Percentiles rank a stretch among this genome's conserved stretches.
Evolutionary conservation across 306 rosid genomes (phyloP).

Genomic region (Castanea sativa): DNA sequence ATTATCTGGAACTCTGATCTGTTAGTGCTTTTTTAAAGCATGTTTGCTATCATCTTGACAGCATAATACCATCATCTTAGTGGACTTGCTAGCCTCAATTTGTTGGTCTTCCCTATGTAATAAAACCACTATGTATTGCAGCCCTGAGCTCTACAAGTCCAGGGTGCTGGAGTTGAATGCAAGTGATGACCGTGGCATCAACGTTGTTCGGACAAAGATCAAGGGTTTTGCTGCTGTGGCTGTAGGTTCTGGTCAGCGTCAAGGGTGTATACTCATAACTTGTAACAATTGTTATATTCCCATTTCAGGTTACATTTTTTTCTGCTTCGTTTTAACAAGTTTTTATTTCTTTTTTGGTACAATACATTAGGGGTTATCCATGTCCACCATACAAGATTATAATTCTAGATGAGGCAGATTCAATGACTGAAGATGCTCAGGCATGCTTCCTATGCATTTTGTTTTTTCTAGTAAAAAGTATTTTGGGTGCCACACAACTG

Average conservation of each 20-base stretch:
- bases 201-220: slow-evolving; percentile 90
- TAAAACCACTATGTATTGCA: slow-evolving; percentile 17
- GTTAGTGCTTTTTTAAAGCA: background rate
- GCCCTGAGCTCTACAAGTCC: slow-evolving; percentile 86
- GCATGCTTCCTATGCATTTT: slow-evolving; percentile 32
- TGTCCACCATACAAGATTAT: slow-evolving; percentile 92
- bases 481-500: slow-evolving; percentile 3
- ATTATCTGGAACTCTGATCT: background rate
- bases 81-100: background rate
- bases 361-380: slow-evolving; percentile 63
- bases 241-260: slow-evolving; percentile 51
- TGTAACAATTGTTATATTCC: background rate
- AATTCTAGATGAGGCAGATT: slow-evolving; percentile 95
- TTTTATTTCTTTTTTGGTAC: slow-evolving; percentile 1
- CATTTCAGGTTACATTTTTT: background rate
- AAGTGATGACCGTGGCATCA: slow-evolving; percentile 95
- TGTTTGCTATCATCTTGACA: background rate
- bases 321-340: background rate
- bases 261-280: slow-evolving; percentile 43
- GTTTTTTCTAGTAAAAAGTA: background rate
- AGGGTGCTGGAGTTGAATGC: slow-evolving; percentile 97
- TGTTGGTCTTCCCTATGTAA: background rate
- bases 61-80: background rate
- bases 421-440: slow-evolving; percentile 99
- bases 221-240: slow-evolving; percentile 89